Conservation (phyloP, 352 stramenopile species). For the Poterioochromonas sp. region DNA sequence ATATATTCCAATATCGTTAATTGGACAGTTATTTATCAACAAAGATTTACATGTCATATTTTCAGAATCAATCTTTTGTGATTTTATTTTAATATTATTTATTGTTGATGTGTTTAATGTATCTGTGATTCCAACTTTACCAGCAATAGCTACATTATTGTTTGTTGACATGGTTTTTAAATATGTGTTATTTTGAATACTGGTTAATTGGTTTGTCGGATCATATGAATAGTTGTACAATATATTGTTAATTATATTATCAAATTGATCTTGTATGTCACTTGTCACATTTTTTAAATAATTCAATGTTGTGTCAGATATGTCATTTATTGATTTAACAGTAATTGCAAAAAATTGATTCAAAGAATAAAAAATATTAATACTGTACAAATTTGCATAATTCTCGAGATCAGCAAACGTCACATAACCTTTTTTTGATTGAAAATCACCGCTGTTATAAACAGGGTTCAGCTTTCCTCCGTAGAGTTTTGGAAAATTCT, state of each 20-base stretch:
- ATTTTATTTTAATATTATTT: not conserved
- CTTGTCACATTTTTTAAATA: not conserved
- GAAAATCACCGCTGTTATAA: not conserved
- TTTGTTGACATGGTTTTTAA: not conserved
- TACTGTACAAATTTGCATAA: not conserved
- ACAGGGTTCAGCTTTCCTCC: not conserved
- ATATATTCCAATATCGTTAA: no score
- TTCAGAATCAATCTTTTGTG: not conserved
- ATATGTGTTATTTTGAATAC: not conserved
- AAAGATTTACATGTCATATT: not conserved
- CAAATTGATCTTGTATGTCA: not conserved
- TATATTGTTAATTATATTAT: not conserved
- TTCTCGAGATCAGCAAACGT: not conserved
- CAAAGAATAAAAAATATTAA: not conserved
- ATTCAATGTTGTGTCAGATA: not conserved
- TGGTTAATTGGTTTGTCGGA: no score
- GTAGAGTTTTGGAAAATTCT: not conserved
- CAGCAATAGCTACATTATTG: not conserved
- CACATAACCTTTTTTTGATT: not conserved
- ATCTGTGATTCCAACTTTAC: not conserved
- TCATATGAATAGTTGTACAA: not conserved
- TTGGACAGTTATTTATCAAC: not conserved
- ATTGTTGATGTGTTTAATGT: not conserved
- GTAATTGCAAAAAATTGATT: not conserved
- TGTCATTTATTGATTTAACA: not conserved